phyloP scores from a whole-genome alignment of 768 basidiomycete genomes.

The Boletus sp. region DNA sequence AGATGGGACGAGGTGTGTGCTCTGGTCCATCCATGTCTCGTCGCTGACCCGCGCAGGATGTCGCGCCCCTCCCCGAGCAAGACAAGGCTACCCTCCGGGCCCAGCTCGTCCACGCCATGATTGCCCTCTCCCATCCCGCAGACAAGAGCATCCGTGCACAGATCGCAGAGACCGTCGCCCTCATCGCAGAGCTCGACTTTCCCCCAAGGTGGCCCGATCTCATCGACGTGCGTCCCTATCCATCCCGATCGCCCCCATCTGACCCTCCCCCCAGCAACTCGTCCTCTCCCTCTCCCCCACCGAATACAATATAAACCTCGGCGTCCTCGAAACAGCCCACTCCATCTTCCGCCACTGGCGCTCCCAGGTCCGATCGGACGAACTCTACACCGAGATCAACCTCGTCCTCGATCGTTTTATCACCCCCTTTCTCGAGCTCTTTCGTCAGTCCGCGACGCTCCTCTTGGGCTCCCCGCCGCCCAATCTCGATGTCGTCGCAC shows the following conservation, averaged over 20 bases:
- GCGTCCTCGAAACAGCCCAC: constrained; percentile 91
- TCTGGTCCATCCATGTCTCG: not conserved
- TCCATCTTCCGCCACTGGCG: constrained; percentile 96
- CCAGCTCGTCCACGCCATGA: constrained; percentile 89
- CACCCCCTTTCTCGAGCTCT: constrained; percentile 78
- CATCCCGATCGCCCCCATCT: constrained; percentile 8
- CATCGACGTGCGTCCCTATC: constrained; percentile 67
- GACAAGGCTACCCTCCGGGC: constrained; percentile 74
- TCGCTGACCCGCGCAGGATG: constrained; percentile 48
- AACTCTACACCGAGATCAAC: constrained; percentile 88
- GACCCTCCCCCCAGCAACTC: constrained; percentile 65
- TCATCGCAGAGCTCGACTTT: constrained; percentile 91
- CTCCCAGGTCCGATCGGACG: constrained; percentile 81
- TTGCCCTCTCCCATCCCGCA: constrained; percentile 67
- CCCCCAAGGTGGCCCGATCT: constrained; percentile 85
- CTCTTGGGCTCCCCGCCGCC: constrained; percentile 42
- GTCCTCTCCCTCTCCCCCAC: constrained; percentile 75
- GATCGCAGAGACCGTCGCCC: constrained; percentile 88
- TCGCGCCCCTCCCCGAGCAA: constrained; percentile 59
- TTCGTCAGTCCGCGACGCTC: constrained; percentile 58
- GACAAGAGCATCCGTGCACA: constrained; percentile 78
- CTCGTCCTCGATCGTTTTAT: constrained; percentile 83
- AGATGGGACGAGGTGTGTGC: constrained; percentile 82
- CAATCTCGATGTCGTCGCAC: constrained; percentile 55
- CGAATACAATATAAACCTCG: constrained; percentile 83